Base-by-base conservation (phyloP, 495 filamentous ascomycete species). In the Choiromyces venosus region DNA sequence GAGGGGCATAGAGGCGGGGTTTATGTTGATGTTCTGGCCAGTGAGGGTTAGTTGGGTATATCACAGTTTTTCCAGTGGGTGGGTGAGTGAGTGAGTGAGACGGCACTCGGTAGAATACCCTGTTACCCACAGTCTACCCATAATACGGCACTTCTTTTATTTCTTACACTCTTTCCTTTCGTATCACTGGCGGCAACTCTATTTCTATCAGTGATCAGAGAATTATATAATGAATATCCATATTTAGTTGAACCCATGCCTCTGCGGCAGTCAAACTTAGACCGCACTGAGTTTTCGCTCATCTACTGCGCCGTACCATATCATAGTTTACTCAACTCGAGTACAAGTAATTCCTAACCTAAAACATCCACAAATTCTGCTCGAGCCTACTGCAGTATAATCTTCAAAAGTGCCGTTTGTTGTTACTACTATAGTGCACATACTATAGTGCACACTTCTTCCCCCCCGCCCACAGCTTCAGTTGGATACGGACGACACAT, bases 1-100 rank as follows among this genome's bases (percentile, higher is more conserved):
- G 76, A 79, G 4, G 72, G 42, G 68, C 14, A 71, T 6, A 18
- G 36, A 10, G 70, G 71, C 37, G 71, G 69, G n/a, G 71, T 68
- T 35, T 29, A 36, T 29, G 65, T 39, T 37, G 64, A 38, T 21
- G 25, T 70, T 69, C 12, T 56, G n/a, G 46, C 46, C n/a, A 29
- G 7, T 29, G 46, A 12, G 5, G 46, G 46, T 12, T 10, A 56
- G 29, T 56, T 8, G 9, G 46, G 16, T 25, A n/a, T n/a, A n/a
- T n/a, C n/a, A n/a, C n/a, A n/a, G n/a, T n/a, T n/a, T n/a, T n/a
- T n/a, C n/a, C n/a, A n/a, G n/a, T n/a, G n/a, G n/a, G n/a, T n/a
- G n/a, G n/a, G 46, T 56, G 46, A 56, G n/a, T 56, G 46, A n/a
- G n/a, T 3, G 9, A 29, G n/a, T 52, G 46, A 14, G 46, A 29